Evolutionary conservation across 139 green algal species (phyloP), one percentile per base, ranked within the genome.

Genomic region (Picochlorum sp.): DNA sequence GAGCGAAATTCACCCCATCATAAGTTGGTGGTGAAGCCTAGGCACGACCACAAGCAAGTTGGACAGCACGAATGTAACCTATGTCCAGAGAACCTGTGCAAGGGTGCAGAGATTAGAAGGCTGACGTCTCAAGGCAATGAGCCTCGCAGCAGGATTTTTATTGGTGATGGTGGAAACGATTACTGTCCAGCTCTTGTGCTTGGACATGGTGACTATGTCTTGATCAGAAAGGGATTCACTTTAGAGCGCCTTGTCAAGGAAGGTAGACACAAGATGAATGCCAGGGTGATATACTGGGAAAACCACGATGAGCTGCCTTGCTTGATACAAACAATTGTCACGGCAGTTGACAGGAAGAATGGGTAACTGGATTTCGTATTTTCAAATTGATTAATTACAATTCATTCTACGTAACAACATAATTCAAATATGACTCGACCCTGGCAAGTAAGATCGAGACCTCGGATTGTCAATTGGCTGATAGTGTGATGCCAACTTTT

Each of bases 21-120:
- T 44, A 62, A 53, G 6, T 45, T 76, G 28, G 33, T 65, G 14
- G 16, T 73, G 20, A 35, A 31, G 29, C 65, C 59, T 20, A 50
- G 36, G 10, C 61, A 67, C 30, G 35, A 55, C 59, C 10, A 31
- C 6, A 29, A 7, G 5, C 7, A 26, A 13, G 25, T 22, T 37
- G 57, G n/a, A 14, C 37, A 57, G 7, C 84, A 89, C 55, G 50
- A 67, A 28, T 95, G 86, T 77, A 33, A 41, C 0, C 57, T 76
- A 2, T 95, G 86, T 76, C 86, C 85, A 8, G 49, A 43, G 7
- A 88, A 88, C 57, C 40, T 95, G 35, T 95, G 86, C 80, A 93
- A 93, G 67, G 84, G 83, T 2, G 51, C 57, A 18, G 80, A 93
- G 71, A 57, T 95, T 55, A 55, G 63, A 2, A 43, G 52, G 14